Percentiles rank a stretch among this genome's conserved stretches.
phyloP scores from a whole-genome alignment of 352 stramenopile species.

The Globisporangium okanoganense region DNA sequence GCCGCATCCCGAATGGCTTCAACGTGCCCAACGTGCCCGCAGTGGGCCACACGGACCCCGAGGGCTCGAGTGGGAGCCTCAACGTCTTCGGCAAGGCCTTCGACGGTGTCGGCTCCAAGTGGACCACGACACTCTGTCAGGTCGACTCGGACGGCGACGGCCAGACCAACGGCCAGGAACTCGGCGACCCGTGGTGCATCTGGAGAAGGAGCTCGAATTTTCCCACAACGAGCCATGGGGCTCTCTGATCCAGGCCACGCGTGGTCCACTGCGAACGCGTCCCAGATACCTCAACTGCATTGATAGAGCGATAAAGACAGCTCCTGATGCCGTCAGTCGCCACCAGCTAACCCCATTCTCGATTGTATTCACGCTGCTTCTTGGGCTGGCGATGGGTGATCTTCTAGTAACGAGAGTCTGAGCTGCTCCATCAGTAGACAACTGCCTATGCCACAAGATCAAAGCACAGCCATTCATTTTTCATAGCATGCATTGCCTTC shows the following conservation, averaged over 20 bases:
- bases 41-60: background rate
- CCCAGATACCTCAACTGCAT: conserved; percentile 4
- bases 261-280: background rate
- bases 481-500: background rate
- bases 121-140: background rate
- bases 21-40: background rate
- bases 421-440: no score
- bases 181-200: no score
- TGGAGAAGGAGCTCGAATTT: background rate
- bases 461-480: no score
- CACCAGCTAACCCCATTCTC: no score
- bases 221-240: background rate
- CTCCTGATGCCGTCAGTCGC: background rate
- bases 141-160: no score
- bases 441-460: no score
- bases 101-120: background rate
- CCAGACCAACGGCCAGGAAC: background rate
- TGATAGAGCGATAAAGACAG: background rate
- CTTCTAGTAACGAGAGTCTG: no score
- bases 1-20: background rate
- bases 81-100: conserved; percentile 1
- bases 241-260: background rate
- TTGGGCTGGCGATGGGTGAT: no score
- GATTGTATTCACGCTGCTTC: no score
- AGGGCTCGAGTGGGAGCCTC: background rate